Base-by-base conservation (phyloP, 75 land plant species). In the Larix kaempferi region DNA sequence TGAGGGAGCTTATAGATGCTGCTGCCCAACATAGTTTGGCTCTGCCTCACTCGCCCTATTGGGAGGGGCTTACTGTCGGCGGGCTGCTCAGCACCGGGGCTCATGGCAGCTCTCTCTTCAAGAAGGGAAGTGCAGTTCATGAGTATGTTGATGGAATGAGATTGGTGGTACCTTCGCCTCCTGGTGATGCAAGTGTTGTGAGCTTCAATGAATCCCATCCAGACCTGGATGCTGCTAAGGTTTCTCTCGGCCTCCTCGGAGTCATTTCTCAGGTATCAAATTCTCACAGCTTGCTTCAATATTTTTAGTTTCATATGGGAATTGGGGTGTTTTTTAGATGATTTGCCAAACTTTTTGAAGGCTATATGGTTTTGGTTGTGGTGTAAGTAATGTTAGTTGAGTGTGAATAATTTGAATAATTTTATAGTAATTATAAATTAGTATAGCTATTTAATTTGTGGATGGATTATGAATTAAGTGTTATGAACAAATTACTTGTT, bases 161-260 rank as follows among this genome's bases (percentile, higher is more conserved):
- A 69, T 81, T 94, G 12, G 89, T 94, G 7, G 84, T 82, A 0
- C 88, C 92, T 0, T 85, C 86, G 2, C 17, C 74, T 2, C 80
- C 84, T 16, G 77, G 66, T 10, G 84, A 92, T 0, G 92, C 80
- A 6, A 84, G 60, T 56, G 87, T 88, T 5, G 58, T 88, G 35
- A 64, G 44, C 3, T 62, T 92, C 21, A 82, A 26, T n/a, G 78
- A 44, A 12, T 58, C 59, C 15, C 29, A 82, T 19, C 77, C 80
- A 0, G 88, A 86, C 15, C 59, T 94, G 44, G 76, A 91, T 79
- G 97, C 97, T 4, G 94, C 78, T 2, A 89, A 76, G 74, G 82
- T 92, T 1, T 91, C 94, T 6, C 85, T 94, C 19, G 97, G 94
- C 11, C 92, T 94, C 26, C 88, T 94, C 59, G 96, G 96, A 29